These are phyloP conservation scores for Stephanodiscus triporus DNA, from an alignment of 108 stramenopile species.

Conservation along the genomic window DNA sequence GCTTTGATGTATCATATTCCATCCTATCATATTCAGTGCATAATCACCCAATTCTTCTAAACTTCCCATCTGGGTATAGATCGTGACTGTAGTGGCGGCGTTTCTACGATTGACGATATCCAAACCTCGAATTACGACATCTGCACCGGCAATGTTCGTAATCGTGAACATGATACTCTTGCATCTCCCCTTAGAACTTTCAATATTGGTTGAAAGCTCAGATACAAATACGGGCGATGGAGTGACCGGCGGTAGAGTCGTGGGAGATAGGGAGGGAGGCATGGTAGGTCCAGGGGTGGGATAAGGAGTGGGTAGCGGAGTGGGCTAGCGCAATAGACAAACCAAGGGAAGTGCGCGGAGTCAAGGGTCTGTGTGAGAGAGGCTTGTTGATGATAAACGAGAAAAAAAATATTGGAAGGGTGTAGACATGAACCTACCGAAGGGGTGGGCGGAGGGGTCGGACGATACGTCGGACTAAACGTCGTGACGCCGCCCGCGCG, in stretches of 20 bases:
- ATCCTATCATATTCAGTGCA: neutral
- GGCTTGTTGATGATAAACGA: too few species aligned
- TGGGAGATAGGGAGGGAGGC: neutral
- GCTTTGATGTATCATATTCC: slow-evolving; percentile 2
- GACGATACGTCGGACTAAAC: neutral
- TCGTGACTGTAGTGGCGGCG: neutral
- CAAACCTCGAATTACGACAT: neutral
- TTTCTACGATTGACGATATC: neutral
- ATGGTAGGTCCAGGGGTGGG: neutral
- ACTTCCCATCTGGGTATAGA: neutral
- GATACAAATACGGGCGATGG: neutral
- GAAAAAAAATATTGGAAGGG: too few species aligned
- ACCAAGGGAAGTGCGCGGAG: too few species aligned
- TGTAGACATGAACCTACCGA: too few species aligned
- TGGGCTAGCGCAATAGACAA: neutral
- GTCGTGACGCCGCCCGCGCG: neutral
- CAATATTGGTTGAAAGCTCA: neutral
- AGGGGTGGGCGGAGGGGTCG: neutral
- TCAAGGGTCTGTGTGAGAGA: too few species aligned
- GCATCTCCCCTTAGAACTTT: neutral
- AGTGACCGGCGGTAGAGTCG: neutral
- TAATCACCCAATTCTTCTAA: neutral
- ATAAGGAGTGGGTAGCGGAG: neutral
- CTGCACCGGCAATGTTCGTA: neutral
- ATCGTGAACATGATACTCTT: slow-evolving; percentile 8